Conservation (phyloP, 169 alveolate species). For the Babesia ovis region DNA sequence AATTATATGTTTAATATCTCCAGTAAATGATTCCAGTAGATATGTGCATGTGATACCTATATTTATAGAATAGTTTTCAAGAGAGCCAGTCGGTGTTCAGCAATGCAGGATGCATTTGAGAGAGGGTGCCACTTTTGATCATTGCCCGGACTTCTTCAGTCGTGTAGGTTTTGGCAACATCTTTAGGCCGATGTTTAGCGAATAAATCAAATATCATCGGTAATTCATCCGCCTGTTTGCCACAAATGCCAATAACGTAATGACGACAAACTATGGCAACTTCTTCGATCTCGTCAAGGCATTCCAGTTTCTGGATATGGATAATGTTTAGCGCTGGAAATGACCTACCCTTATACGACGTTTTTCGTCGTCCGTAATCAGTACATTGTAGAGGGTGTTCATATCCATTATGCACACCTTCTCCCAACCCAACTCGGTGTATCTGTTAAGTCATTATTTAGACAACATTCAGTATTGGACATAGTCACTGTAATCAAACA, state of each 20-base stretch:
- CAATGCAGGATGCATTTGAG: constrained; percentile 43
- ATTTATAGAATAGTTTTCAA: neutral
- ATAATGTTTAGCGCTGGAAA: neutral
- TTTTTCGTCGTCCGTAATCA: constrained; percentile 30
- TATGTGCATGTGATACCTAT: too few relatives aligned
- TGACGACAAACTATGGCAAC: constrained; percentile 41
- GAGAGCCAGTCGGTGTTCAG: constrained; percentile 27
- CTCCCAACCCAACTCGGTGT: constrained; percentile 52
- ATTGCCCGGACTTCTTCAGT: constrained; percentile 47
- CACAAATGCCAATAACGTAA: constrained; percentile 29
- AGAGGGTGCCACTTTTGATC: constrained; percentile 33
- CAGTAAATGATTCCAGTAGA: too few relatives aligned
- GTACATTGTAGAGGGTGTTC: constrained; percentile 32
- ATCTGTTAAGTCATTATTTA: constrained; percentile 6
- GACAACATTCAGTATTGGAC: too few relatives aligned
- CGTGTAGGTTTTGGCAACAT: constrained; percentile 10
- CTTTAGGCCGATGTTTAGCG: neutral
- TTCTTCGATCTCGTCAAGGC: constrained; percentile 59
- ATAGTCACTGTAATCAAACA: too few relatives aligned
- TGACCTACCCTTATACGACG: constrained; percentile 20
- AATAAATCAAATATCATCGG: constrained; percentile 6
- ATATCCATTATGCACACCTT: constrained; percentile 20
- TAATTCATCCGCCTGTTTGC: constrained; percentile 16
- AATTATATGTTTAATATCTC: too few relatives aligned
- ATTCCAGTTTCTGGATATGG: constrained; percentile 37